A percentile compares a stretch with the other conserved stretches of the same genome.
Evolutionary conservation across 1,284 basidiomycete species (phyloP).

Genomic region (Macrocystidia cucumis): DNA sequence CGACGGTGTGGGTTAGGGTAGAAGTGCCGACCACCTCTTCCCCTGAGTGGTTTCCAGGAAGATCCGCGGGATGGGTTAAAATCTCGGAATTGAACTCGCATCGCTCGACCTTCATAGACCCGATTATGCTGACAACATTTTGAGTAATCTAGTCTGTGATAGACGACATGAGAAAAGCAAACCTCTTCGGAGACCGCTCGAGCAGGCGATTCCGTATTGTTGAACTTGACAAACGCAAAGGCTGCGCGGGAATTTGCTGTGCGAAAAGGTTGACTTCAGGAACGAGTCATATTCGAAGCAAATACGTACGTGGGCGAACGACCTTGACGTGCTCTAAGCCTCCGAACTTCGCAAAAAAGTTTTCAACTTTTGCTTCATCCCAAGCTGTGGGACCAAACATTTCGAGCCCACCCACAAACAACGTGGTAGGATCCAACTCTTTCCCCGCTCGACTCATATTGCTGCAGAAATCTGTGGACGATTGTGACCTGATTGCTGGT

Average conservation of each 20-base stretch:
- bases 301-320: constrained; percentile 48
- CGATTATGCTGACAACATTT: constrained; percentile 55
- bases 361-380: constrained; percentile 53
- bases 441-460: constrained; percentile 18
- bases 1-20: constrained; percentile 19
- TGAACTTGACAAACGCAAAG: constrained; percentile 70
- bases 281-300: neutral
- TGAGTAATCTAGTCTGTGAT: constrained; percentile 7
- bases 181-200: constrained; percentile 61
- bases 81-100: constrained; percentile 64
- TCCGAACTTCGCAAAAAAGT: constrained; percentile 57
- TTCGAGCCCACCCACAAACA: constrained; percentile 72
- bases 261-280: constrained; percentile 6
- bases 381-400: constrained; percentile 53
- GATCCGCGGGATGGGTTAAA: constrained; percentile 40
- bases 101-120: constrained; percentile 54
- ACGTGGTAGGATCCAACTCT: constrained; percentile 53
- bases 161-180: constrained; percentile 8
- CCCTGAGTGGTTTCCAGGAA: constrained; percentile 33
- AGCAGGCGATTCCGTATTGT: constrained; percentile 47
- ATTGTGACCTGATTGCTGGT: constrained; percentile 16
- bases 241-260: constrained; percentile 55
- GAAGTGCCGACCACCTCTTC: constrained; percentile 22
- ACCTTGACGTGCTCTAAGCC: constrained; percentile 54
- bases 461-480: constrained; percentile 13